Percentiles rank a stretch among this genome's conserved stretches.
Conservation (phyloP, 2,329 filamentous ascomycete species). For the Aspergillus alliaceus region DNA sequence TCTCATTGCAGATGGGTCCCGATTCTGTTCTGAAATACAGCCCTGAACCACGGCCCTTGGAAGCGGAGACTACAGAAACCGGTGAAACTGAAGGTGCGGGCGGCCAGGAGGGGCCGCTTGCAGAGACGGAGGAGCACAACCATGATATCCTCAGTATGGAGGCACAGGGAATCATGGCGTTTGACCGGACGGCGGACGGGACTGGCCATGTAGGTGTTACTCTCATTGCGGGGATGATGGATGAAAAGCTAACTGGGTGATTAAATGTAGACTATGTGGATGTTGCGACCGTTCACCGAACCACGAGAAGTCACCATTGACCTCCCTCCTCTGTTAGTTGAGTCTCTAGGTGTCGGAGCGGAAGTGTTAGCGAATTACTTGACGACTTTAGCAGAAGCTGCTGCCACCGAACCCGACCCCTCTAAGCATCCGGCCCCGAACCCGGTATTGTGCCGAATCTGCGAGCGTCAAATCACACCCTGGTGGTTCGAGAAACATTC, state of each 20-base stretch:
- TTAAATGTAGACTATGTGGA: conserved; percentile 87
- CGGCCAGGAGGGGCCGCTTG: conserved; percentile 37
- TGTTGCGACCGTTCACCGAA: conserved; percentile 87
- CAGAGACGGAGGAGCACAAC: conserved; percentile 42
- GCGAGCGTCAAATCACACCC: conserved; percentile 91
- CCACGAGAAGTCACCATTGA: conserved; percentile 95
- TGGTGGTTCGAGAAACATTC: conserved; percentile 99
- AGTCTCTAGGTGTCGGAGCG: conserved; percentile 89
- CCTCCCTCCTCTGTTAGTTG: conserved; percentile 82
- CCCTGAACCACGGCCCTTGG: conserved; percentile 31
- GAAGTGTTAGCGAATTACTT: conserved; percentile 94
- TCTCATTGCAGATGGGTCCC: conserved; percentile 69
- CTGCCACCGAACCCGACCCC: conserved; percentile 70
- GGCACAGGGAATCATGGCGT: conserved; percentile 97
- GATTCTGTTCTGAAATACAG: conserved; percentile 62
- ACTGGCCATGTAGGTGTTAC: conserved; percentile 79
- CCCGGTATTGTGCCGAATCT: conserved; percentile 91
- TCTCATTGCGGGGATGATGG: not conserved
- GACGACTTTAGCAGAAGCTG: conserved; percentile 81
- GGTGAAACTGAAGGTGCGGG: conserved; percentile 23
- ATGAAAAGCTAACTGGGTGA: conserved; percentile 22
- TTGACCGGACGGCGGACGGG: conserved; percentile 80
- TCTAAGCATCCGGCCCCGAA: conserved; percentile 75
- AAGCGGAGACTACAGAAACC: conserved; percentile 10
- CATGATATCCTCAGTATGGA: conserved; percentile 73